These are phyloP conservation scores for Luffa acutangula DNA, from an alignment of 306 rosid genomes.

Conservation along the genomic window DNA sequence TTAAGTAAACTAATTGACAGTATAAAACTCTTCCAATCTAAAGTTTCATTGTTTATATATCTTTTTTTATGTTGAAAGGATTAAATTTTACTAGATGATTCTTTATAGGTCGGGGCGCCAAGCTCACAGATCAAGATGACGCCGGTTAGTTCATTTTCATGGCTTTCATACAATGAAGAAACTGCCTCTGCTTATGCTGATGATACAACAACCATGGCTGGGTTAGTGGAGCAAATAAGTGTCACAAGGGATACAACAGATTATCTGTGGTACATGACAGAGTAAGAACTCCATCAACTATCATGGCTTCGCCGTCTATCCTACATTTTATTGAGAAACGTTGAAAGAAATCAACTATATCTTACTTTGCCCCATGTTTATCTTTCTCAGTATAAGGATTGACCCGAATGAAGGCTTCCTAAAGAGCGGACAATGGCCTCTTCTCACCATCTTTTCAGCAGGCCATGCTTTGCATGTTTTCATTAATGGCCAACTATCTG, in stretches of 20 bases:
- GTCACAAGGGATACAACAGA: slow-evolving; percentile 71
- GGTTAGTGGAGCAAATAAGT: slow-evolving; percentile 67
- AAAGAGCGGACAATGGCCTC: slow-evolving; percentile 52
- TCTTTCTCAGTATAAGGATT: slow-evolving; percentile 51
- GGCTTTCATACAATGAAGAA: slow-evolving; percentile 74
- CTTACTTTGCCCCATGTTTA: background rate
- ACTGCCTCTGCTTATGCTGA: slow-evolving; percentile 41
- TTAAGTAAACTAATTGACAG: background rate
- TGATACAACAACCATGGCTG: slow-evolving; percentile 35
- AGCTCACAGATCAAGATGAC: slow-evolving; percentile 45
- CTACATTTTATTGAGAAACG: background rate
- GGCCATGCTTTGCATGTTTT: slow-evolving; percentile 91
- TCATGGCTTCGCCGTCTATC: background rate
- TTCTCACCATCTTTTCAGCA: slow-evolving; percentile 67
- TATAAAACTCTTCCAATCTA: background rate
- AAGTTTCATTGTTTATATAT: background rate
- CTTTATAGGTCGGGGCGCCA: slow-evolving; percentile 41
- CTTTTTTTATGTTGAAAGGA: background rate
- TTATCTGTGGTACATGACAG: slow-evolving; percentile 96
- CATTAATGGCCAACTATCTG: slow-evolving; percentile 78
- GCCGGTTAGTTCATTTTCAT: slow-evolving; percentile 39
- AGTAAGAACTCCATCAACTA: slow-evolving; percentile 45
- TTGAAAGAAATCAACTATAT: background rate
- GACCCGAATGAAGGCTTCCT: slow-evolving; percentile 59
- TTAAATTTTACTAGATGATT: slow-evolving; percentile 11